Evolutionary conservation across 345 rosid species (phyloP).

Genomic region (Lepidium aucheri): DNA sequence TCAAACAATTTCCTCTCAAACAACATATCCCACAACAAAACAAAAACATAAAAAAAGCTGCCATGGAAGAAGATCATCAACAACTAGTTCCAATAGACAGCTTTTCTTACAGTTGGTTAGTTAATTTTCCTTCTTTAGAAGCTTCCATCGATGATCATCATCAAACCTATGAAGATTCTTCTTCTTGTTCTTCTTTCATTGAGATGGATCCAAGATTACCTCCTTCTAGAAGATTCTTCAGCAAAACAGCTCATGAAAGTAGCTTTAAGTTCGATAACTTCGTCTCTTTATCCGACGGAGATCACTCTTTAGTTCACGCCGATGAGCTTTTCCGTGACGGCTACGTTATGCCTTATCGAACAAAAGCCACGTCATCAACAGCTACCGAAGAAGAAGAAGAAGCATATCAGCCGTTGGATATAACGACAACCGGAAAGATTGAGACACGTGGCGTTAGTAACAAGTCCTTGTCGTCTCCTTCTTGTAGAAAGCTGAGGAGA

Average conservation of each 20-base stretch:
- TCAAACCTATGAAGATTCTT: slow-evolving; percentile 64
- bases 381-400: neutral
- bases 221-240: slow-evolving; percentile 78
- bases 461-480: slow-evolving; percentile 8
- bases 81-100: slow-evolving; percentile 80
- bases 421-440: neutral
- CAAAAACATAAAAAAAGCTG: neutral
- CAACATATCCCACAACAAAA: neutral
- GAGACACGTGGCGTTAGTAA: slow-evolving; percentile 8
- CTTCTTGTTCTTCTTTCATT: slow-evolving; percentile 72
- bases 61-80: slow-evolving; percentile 26
- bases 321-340: slow-evolving; percentile 86
- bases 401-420: slow-evolving; percentile 11
- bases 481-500: slow-evolving; percentile 44
- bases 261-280: slow-evolving; percentile 72
- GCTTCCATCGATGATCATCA: slow-evolving; percentile 34
- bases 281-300: slow-evolving; percentile 10
- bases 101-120: slow-evolving; percentile 87
- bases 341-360: slow-evolving; percentile 53
- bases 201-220: slow-evolving; percentile 96
- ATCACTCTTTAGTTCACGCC: slow-evolving; percentile 53
- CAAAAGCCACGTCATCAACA: slow-evolving; percentile 19
- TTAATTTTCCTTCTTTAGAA: slow-evolving; percentile 49
- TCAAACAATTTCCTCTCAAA: slow-evolving; percentile 9
- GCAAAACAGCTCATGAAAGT: slow-evolving; percentile 44